Base-by-base conservation (phyloP, 2,329 filamentous ascomycete species). In the Aspergillus uvarum region DNA sequence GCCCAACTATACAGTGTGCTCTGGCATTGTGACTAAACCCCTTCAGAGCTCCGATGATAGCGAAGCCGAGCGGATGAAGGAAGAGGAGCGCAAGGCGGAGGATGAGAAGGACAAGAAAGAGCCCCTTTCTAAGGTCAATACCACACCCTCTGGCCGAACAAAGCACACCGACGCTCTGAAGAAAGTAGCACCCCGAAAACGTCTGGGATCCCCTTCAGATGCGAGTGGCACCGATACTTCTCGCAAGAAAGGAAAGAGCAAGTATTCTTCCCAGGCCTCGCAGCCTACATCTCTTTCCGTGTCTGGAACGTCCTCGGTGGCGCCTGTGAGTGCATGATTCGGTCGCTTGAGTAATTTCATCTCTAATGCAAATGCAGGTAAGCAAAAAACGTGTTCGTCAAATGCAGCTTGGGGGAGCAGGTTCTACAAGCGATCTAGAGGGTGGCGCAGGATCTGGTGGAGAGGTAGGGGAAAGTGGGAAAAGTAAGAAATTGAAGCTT, bases 181-280 rank as follows among this genome's bases (percentile, higher is more conserved):
- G 69, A 83, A 82, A 64, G 70, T 77, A 5, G 86, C 86, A 70
- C 83, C 82, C 32, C 84, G 94, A 55, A 97, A 97, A 79, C 88
- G 94, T 31, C 85, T 91, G 32, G 92, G 92, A 19, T 96, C 92
- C 16, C 92, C 93, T 32, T 97, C 92, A 2, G 94, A 98, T 73
- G 92, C 92, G 10, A 96, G 92, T 73, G 94, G 92, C 56, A 96
- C 93, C 67, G 94, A 98, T 74, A 94, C 91, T 0, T 86, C 88
- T 24, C 89, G 89, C 65, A 92, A 95, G 78, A 91, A 91, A 79
- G 85, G 84, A 73, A 86, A 89, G 72, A 90, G 89, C 79, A 89
- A 89, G 72, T 83, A 86, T 63, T 64, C 69, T 4, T 64, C 71
- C n/a, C 74, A 74, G 51, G 60, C 69, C 22, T 65, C 68, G 14